Evolutionary conservation across 176 grass and related monocot species (phyloP), one percentile per base, ranked within the genome.

Genomic region (Triticum urartu): DNA sequence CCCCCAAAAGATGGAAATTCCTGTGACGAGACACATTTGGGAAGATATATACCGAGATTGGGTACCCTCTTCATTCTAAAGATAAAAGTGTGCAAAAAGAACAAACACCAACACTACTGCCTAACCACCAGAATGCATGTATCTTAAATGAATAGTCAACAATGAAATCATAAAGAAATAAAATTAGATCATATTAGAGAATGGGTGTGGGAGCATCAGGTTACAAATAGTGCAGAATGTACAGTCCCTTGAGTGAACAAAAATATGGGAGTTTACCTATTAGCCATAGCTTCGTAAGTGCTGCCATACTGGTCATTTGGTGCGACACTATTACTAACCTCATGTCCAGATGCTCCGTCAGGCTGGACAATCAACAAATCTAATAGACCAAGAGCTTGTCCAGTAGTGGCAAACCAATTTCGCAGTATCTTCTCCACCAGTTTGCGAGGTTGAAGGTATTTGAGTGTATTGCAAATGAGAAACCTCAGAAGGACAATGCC

Each of bases 401-500:
- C 72, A 30, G 58, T 43, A 79, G 22, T 72, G 75, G 67, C 56
- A 73, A 84, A 74, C 81, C 87, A 89, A 72, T 43, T 74, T 47
- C 8, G n/a, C 32, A 89, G 39, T 58, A 74, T 28, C 32, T 80
- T 89, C 67, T 80, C 67, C 56, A 80, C 66, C 42, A 85, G 21
- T 62, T 32, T 24, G 79, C 33, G 7, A 65, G 67, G 87, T 58
- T 84, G 11, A 72, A 89, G 82, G 75, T 85, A 84, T 58, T 89
- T 80, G 42, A 89, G 81, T 79, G 87, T 40, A 32, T 43, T 84
- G 56, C 75, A 84, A 73, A 89, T 42, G 83, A 89, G 58, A 74
- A 89, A 65, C 75, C 43, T 85, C 76, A 89, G 58, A 89, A 89
- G 59, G 74, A 80, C 5, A 73, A 24, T 22, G 79, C 67, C 67